Base-by-base conservation (phyloP, 768 basidiomycete species). In the Termitomyces sp. region DNA sequence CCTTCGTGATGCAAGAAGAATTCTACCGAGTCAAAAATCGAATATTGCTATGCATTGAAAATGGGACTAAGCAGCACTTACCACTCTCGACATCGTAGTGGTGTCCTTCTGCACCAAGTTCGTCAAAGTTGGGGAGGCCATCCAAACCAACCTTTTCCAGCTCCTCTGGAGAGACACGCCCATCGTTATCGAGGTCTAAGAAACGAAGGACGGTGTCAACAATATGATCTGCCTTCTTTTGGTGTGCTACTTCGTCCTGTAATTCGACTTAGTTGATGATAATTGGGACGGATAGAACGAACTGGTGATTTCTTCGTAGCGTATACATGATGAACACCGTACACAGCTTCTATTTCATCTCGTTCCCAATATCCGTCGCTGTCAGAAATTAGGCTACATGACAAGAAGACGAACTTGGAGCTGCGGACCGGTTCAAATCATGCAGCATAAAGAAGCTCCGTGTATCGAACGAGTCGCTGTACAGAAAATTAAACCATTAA, bases 1-100 rank as follows among this genome's bases (percentile, higher is more conserved):
- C 94, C 95, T 84, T 99, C 97, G 72, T 99, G 97, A 66, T 98
- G 95, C 47, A 95, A 78, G 81, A 94, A 95, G 75, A 95, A 95
- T 72, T 96, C 91, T 89, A 52, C 21, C 8, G 16, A 4, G 43
- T 34, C 37, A 42, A 46, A 63, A 53, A 37, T 42, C 16, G 17
- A 40, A 28, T 40, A 27, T 52, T 40, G 14, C 52, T 19, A 23
- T 7, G 17, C 23, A 23, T 14, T 25, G 30, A 9, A 34, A n/a
- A 16, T 23, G 52, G 19, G 14, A 27, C 9, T 44, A 14, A 51
- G 39, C n/a, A 19, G 19, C 16, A 73, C 88, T 63, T 63, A 91
- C 89, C 90, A 72, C 91, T 92, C 72, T 93, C 91, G 41, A 89
- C 81, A 66, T 94, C 94, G 64, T 95, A 95, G 67, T 96, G 94